Base-by-base conservation (phyloP, 768 basidiomycete genomes). In the Leccinum rimulosum region DNA sequence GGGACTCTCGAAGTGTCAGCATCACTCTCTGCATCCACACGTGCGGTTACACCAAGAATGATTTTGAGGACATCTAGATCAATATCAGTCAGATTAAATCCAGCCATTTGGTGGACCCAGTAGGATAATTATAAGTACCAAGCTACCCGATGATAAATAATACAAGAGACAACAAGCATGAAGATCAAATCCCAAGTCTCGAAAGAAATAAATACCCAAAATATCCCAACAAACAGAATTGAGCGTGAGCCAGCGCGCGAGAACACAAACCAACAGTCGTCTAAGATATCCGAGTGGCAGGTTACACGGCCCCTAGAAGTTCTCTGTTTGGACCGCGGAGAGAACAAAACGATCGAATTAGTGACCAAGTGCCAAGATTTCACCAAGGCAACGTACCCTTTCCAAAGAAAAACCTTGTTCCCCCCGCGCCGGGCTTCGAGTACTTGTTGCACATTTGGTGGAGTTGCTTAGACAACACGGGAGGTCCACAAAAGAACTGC, bases 321-420 rank as follows among this genome's bases (percentile, higher is more conserved):
- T 69, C 22, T 69, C 68, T 69, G 60, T 58, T 27, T 10, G 30
- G 33, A 6, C 15, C 55, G 9, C 28, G 5, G 2, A 27, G 15
- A 38, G 40, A 48, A 43, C 40, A n/a, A 10, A 61, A 58, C 12
- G 3, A 45, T 30, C 22, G 0, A 35, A 56, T 69, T 17, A 70
- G 54, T 1, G 12, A 52, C 31, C 11, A 6, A 28, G 25, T 28
- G 6, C 55, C 36, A 10, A 30, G 8, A 40, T 35, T 7, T 10
- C 6, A 12, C 56, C 33, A 33, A 58, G 33, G 30, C 14, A 50
- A 71, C 84, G 38, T 62, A 88, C 89, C 93, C 74, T 95, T 95
- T 50, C 93, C 91, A 63, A 88, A 96, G 81, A 90, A 91, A 83
- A 95, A 96, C 55, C 88, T 77, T 1, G 91, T 89, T n/a, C 85